Base-by-base conservation (phyloP, 2,329 filamentous ascomycete genomes). In the Hymenoscyphus fructigenus region DNA sequence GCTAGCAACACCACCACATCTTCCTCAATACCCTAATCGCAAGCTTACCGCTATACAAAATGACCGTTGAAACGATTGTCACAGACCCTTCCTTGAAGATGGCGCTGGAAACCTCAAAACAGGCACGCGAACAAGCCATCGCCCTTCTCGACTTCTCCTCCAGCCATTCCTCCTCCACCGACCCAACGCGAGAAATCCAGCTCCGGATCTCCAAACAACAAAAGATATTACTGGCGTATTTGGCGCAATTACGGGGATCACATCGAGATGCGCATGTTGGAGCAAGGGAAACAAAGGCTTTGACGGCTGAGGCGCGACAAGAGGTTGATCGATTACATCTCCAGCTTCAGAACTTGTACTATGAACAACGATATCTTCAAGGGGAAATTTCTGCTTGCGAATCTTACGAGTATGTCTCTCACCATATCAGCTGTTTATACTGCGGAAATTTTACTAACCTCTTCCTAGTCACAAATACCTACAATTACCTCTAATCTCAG, bases 321-420 rank as follows among this genome's bases (percentile, higher is more conserved):
- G 92, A 97, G 78, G 92, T 98, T 69, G 95, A 99, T 76, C 87
- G 89, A 59, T 83, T 99, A 67, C 93, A 98, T 76, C 83, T 99
- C 44, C 91, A 96, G 75, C 83, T 99, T 63, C 94, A 98, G 78
- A 99, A 99, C 75, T 81, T 99, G 7, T 96, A 95, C 77, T 99
- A 99, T 75, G 94, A 99, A 78, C 93, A 98, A 79, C 84, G 92
- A 62, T 93, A 97, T 77, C 81, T 99, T 62, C 88, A 91, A 69
- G 91, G 91, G 59, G 95, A 99, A 79, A 98, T 99, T 67, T 82
- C 86, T 0, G 92, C 91, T 9, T 98, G 95, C 77, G 91, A 97
- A 75, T 90, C 89, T 60, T 97, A 96, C 73, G 91, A 97, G 92
- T 96, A 80, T 67, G 91, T 85, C 14, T n/a, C n/a, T n/a, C 53